Conservation (phyloP, 495 filamentous ascomycete species). For the Schizothecium vesticola region DNA sequence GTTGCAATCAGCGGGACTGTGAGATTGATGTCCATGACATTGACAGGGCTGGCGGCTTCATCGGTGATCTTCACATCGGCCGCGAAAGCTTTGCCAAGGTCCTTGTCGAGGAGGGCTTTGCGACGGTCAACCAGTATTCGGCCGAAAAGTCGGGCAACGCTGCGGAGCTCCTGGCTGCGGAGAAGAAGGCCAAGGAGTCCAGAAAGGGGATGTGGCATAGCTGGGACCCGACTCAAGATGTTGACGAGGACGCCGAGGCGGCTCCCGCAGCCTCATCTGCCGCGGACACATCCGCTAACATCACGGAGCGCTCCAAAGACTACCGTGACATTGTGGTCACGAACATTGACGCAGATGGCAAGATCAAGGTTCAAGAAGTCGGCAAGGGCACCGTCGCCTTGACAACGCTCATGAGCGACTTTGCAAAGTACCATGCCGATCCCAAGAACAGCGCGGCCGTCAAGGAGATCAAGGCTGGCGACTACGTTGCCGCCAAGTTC, state of each 20-base stretch:
- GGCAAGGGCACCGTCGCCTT: slow-evolving; percentile 76
- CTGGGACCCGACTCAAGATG: slow-evolving; percentile 82
- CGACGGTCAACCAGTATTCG: slow-evolving; percentile 86
- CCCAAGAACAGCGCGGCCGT: slow-evolving; percentile 65
- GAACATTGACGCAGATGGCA: slow-evolving; percentile 69
- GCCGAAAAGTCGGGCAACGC: slow-evolving; percentile 92
- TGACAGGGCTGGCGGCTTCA: slow-evolving; percentile 96
- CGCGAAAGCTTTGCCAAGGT: slow-evolving; percentile 94
- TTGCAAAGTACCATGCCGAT: slow-evolving; percentile 80
- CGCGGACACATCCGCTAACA: slow-evolving; percentile 35
- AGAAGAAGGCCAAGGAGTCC: slow-evolving; percentile 79
- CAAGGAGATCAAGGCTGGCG: slow-evolving; percentile 79
- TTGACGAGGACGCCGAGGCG: slow-evolving; percentile 49
- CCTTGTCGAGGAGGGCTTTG: slow-evolving; percentile 89
- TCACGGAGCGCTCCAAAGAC: slow-evolving; percentile 62
- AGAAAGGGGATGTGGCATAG: slow-evolving; percentile 87
- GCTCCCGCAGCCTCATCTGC: slow-evolving; percentile 44
- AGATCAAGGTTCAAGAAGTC: slow-evolving; percentile 82
- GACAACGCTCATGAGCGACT: slow-evolving; percentile 78
- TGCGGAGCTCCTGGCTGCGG: slow-evolving; percentile 79
- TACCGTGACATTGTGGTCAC: slow-evolving; percentile 92
- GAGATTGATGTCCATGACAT: slow-evolving; percentile 93
- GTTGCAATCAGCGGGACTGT: slow-evolving; percentile 89
- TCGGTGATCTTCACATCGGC: slow-evolving; percentile 88
- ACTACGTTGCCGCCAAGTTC: slow-evolving; percentile 85